Conservation (phyloP, 306 rosid genomes). For the Cucurbita argyrosperma region DNA sequence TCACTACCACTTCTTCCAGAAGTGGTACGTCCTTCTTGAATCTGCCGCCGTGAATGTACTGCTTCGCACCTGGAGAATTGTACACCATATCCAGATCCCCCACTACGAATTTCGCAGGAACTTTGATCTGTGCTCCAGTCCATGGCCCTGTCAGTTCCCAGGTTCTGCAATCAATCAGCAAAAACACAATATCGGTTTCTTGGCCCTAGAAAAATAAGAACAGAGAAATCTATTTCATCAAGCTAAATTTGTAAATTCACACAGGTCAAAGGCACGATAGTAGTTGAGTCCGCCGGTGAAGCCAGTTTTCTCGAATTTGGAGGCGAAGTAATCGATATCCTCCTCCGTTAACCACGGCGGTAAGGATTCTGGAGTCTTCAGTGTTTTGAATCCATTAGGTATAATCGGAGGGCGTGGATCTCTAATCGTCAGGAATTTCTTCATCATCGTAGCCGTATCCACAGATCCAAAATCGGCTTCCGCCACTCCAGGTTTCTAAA, state of each 20-base stretch:
- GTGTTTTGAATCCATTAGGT: conserved; percentile 37
- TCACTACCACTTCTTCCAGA: conserved; percentile 4
- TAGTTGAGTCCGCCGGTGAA: conserved; percentile 73
- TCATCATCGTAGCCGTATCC: conserved; percentile 7
- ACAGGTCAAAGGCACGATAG: conserved; percentile 54
- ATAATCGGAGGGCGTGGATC: conserved; percentile 32
- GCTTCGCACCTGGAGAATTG: background rate
- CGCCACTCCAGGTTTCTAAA: background rate
- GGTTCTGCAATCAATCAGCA: background rate
- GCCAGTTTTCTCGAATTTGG: conserved; percentile 48
- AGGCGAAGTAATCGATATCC: conserved; percentile 39
- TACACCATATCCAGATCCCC: background rate
- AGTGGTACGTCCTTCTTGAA: background rate
- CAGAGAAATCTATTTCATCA: background rate
- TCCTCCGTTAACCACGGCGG: conserved; percentile 78
- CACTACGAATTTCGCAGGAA: background rate
- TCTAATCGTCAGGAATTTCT: conserved; percentile 28
- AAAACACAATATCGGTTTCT: background rate
- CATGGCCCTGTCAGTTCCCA: conserved; percentile 1
- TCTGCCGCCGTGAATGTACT: background rate
- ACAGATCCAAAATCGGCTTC: background rate
- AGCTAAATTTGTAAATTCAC: conserved; percentile 1
- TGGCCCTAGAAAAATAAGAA: too few relatives aligned
- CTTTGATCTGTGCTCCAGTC: background rate
- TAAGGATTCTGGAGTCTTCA: conserved; percentile 17